phyloP scores from a whole-genome alignment of 2,329 filamentous ascomycete genomes.

The Fusarium stilboides region DNA sequence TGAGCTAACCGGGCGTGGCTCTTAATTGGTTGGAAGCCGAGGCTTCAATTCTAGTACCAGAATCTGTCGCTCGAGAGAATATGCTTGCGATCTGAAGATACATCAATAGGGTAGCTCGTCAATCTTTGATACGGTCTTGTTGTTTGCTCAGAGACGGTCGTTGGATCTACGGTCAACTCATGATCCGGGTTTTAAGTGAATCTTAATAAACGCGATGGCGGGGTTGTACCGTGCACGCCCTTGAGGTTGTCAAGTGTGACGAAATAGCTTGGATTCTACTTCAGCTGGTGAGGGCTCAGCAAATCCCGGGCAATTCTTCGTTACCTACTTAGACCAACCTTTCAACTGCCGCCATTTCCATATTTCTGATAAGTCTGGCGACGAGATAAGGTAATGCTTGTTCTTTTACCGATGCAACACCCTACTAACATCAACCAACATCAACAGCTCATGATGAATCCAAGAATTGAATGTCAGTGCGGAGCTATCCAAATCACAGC shows the following conservation, averaged over 20 bases:
- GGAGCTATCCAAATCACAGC: slow-evolving; percentile 56
- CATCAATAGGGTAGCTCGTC: neutral
- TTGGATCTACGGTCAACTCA: neutral
- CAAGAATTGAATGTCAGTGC: slow-evolving; percentile 58
- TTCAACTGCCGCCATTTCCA: neutral
- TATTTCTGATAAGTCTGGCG: neutral
- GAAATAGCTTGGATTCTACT: neutral
- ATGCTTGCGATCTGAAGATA: neutral
- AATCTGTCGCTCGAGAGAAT: neutral
- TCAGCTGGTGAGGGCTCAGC: neutral
- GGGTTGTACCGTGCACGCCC: slow-evolving; percentile 5
- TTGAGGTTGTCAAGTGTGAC: slow-evolving; percentile 21
- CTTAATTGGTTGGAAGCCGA: slow-evolving; percentile 26
- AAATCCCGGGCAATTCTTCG: neutral
- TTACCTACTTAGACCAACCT: neutral
- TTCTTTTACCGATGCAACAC: neutral
- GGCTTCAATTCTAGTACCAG: neutral
- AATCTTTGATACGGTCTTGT: too few species aligned
- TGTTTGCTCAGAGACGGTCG: neutral
- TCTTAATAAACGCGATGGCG: neutral
- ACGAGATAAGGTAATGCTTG: neutral
- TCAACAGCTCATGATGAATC: slow-evolving; percentile 36
- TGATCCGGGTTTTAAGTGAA: too few species aligned
- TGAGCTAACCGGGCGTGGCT: slow-evolving; percentile 55
- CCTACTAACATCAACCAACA: neutral